Evolutionary conservation across 2,329 filamentous ascomycete genomes (phyloP), one percentile per base, ranked within the genome.

Genomic region (Colletotrichum trifolii): DNA sequence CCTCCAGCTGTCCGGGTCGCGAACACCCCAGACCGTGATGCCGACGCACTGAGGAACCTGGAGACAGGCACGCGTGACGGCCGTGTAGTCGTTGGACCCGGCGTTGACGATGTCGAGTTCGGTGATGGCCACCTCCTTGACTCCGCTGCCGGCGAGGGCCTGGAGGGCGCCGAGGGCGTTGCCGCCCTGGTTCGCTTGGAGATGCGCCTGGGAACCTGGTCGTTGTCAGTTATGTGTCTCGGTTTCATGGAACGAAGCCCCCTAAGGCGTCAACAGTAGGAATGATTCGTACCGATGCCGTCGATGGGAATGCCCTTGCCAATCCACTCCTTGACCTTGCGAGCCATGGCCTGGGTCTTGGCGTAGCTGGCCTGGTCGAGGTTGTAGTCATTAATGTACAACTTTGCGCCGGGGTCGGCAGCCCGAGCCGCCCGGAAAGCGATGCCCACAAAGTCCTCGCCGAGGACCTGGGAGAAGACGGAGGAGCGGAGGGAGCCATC

Each of bases 301-400:
- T 91, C 85, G 67, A 91, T 90, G 66, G 87, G 88, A 15, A 89
- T 76, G 58, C 89, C 90, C 2, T 81, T 82, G 0, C 82, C 82
- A 54, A 87, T 71, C 88, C 89, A 91, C 72, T 87, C 84, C 72
- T 85, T 85, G 69, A 93, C 89, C 71, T 88, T 79, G 40, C 73
- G 74, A 5, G 85, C 80, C 80, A 90, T 86, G 50, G 82, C 82
- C 25, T 70, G 78, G 40, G 81, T 80, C 80, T 93, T 93, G 68
- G 83, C 79, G 71, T 84, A 83, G 69, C 70, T 82, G 15, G 88
- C 82, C 47, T 76, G 80, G 77, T 91, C 89, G 56, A 91, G 83
- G 79, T 91, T 91, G 77, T 84, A 87, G 75, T 93, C 90, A 77
- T 93, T 94, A 78, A 93, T 91, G 80, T 91, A 94, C 43, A 93